Evolutionary conservation across 345 rosid species (phyloP).

Genomic region (Eucalyptus cladocalyx): DNA sequence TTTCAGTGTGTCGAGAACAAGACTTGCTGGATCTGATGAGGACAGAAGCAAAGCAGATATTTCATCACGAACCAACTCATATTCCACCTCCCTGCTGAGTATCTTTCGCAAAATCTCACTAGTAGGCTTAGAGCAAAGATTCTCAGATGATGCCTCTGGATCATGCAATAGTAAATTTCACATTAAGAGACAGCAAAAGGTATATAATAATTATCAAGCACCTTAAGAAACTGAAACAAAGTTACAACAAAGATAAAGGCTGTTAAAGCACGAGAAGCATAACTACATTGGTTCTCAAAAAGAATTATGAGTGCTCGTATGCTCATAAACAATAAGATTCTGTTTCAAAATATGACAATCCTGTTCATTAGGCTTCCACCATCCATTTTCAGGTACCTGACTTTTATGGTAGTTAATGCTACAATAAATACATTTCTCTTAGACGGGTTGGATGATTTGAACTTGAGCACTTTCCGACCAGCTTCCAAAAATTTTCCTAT

Average conservation of each 20-base stretch:
- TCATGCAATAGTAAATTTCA: neutral
- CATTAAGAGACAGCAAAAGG: neutral
- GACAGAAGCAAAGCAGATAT: constrained; percentile 1
- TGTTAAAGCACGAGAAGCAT: neutral
- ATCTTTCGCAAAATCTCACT: neutral
- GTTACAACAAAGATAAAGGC: neutral
- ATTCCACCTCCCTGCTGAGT: neutral
- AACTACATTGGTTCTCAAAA: neutral
- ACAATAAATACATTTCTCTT: neutral
- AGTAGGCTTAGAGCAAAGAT: neutral
- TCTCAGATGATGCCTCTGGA: neutral
- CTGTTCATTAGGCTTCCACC: neutral
- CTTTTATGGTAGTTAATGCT: neutral
- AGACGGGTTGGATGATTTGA: neutral
- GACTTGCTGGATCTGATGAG: constrained; percentile 17
- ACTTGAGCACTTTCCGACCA: neutral
- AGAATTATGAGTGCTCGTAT: neutral
- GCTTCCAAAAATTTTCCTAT: neutral
- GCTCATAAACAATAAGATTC: neutral
- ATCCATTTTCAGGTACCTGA: neutral
- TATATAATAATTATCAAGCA: neutral
- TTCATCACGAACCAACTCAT: neutral
- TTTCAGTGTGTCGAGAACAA: constrained; percentile 17
- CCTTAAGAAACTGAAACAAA: neutral
- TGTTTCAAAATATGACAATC: neutral